A percentile compares a stretch with the other conserved stretches of the same genome.
These are phyloP conservation scores for Stenocarpella maydis DNA, from an alignment of 2,329 filamentous ascomycete species.

Conservation along the genomic window DNA sequence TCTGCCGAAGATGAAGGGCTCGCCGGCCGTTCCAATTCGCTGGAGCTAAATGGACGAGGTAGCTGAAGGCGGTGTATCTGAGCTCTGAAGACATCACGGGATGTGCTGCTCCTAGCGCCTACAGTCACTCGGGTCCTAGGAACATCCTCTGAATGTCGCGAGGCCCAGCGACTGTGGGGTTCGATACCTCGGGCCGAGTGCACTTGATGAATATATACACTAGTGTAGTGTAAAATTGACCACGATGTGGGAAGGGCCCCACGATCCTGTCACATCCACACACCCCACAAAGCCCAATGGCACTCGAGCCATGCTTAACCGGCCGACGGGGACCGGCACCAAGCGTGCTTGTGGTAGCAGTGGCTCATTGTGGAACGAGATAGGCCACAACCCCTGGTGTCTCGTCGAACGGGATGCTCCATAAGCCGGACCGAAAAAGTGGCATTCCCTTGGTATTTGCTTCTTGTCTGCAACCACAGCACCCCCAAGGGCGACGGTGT, in stretches of 20 bases:
- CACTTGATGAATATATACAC: neutral
- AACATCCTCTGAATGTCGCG: neutral
- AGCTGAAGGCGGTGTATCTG: neutral
- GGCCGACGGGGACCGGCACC: neutral
- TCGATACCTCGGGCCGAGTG: neutral
- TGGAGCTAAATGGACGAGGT: neutral
- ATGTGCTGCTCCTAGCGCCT: neutral
- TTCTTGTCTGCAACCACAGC: neutral
- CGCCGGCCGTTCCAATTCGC: constrained; percentile 5
- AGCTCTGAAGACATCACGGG: neutral
- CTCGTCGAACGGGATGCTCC: neutral
- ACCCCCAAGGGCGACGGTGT: neutral
- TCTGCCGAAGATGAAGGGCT: neutral
- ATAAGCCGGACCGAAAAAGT: neutral
- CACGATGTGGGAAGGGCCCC: neutral
- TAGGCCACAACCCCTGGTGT: neutral
- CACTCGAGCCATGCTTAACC: neutral
- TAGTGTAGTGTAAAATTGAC: no score
- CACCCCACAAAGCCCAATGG: neutral
- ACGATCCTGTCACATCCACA: neutral
- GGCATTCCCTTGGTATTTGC: neutral
- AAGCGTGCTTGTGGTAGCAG: neutral
- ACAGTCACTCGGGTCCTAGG: neutral
- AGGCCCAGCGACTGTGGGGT: neutral
- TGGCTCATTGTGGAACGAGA: neutral